phyloP scores from a whole-genome alignment of 1,284 basidiomycete species.

The Cryptococcus sp. region DNA sequence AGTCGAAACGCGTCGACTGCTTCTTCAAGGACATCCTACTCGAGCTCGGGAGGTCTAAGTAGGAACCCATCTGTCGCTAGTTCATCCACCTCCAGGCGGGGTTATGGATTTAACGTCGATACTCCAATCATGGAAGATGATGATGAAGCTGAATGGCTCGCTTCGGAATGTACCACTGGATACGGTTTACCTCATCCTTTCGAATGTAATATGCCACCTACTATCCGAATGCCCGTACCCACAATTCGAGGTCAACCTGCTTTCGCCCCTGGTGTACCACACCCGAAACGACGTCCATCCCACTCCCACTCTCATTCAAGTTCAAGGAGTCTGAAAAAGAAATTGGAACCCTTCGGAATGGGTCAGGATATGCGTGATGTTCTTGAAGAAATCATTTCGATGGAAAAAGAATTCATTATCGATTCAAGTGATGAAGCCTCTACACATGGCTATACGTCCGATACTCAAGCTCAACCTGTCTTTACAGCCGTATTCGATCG shows the following conservation, averaged over 20 bases:
- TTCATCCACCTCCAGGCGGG: slow-evolving; percentile 20
- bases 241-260: no score
- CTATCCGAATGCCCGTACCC: no score
- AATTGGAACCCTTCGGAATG: slow-evolving; percentile 29
- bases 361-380: slow-evolving; percentile 46
- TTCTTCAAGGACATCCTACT: slow-evolving; percentile 25
- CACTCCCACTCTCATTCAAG: background rate
- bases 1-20: slow-evolving; percentile 34
- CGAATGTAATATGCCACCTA: no score
- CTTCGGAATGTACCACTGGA: slow-evolving; percentile 9
- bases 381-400: slow-evolving; percentile 47
- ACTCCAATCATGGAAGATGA: slow-evolving; percentile 41
- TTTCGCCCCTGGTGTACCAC: no score
- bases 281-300: no score
- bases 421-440: slow-evolving; percentile 12
- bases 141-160: slow-evolving; percentile 30
- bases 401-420: slow-evolving; percentile 45
- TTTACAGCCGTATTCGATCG: slow-evolving; percentile 31
- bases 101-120: slow-evolving; percentile 26
- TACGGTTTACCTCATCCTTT: no score
- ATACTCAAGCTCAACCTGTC: slow-evolving; percentile 5
- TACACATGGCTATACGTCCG: background rate
- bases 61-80: slow-evolving; percentile 31
- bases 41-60: slow-evolving; percentile 26
- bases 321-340: slow-evolving; percentile 2